Conservation (phyloP, 129 eudicot genomes). For the Pittosporum tobira region DNA sequence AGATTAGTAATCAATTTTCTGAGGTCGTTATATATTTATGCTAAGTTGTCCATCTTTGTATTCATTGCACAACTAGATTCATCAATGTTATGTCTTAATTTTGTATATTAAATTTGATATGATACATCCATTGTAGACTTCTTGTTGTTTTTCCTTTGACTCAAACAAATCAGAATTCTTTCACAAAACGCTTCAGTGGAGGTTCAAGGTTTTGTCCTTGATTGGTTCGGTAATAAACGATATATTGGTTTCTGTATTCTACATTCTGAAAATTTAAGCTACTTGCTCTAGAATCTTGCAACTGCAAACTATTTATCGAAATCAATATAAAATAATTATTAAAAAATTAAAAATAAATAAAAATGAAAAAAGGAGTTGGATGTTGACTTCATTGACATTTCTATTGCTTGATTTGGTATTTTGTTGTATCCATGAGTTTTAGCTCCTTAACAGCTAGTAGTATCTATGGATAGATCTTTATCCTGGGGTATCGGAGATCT, state of each 20-base stretch:
- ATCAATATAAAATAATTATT: too few species aligned
- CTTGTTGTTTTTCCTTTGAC: conserved; percentile 35
- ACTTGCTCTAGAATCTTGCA: neutral
- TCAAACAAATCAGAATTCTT: conserved; percentile 28
- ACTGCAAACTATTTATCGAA: neutral
- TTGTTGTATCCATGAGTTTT: conserved; percentile 7
- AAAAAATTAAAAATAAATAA: too few species aligned
- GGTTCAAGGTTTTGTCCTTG: conserved; percentile 33
- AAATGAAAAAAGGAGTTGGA: too few species aligned
- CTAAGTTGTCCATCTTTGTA: neutral
- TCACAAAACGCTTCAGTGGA: conserved; percentile 27
- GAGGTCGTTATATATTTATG: neutral
- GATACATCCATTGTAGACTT: neutral
- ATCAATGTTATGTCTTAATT: neutral
- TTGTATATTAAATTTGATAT: conserved; percentile 7
- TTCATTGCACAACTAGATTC: neutral
- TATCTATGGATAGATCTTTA: conserved; percentile 12
- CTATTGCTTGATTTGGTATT: neutral
- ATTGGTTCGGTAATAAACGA: conserved; percentile 30
- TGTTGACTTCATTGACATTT: neutral
- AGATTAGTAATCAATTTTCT: neutral
- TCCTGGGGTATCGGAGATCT: conserved; percentile 26
- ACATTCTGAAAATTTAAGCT: conserved; percentile 21
- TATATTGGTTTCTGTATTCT: conserved; percentile 40
- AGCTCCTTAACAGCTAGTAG: conserved; percentile 46